Base-by-base conservation (phyloP, 306 rosid species). In the Vicia sativa region DNA sequence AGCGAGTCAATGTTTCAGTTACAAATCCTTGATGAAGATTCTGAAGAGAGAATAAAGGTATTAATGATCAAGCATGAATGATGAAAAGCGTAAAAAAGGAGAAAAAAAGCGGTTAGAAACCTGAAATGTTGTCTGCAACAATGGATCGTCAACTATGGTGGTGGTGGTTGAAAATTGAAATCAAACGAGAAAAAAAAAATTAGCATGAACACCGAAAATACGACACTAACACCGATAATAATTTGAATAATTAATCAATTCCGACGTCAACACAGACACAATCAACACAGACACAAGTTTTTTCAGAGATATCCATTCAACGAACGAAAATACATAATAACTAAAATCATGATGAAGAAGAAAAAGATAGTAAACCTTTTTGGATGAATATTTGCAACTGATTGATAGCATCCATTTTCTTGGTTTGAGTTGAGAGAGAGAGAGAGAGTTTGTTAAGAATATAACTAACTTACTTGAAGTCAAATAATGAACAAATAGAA, bases 11-110 rank as follows among this genome's bases (percentile, higher is more conserved):
- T 31, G 87, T 87, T 81, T 87, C 88, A 25, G 78, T 57, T 63
- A 74, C 28, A 68, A 79, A 56, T 69, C 95, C 96, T 86, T 87
- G 91, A 83, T 87, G 98, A 77, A 92, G 83, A 86, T 89, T 87
- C 98, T 92, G 83, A 14, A 37, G 65, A 15, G 4, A 48, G 5
- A 34, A 34, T 7, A 34, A 34, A 34, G 9, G 9, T 34, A 34
- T 34, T 34, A 34, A 34, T 34, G 1, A n/a, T n/a, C n/a, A 34
- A 34, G 7, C 38, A 34, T 2, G 2, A 34, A 34, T 34, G 2
- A 34, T 34, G 9, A 34, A 34, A 34, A 34, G 38, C 9, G 9
- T 34, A 34, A 34, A 34, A 31, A 34, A 1, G 8, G 38, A 8
- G 8, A 7, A 43, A 43, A 13, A n/a, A 43, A 13, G 12, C 2